Evolutionary conservation across 192 early-diverging fungal species (phyloP).

Genomic region (Backusella morwellensis): DNA sequence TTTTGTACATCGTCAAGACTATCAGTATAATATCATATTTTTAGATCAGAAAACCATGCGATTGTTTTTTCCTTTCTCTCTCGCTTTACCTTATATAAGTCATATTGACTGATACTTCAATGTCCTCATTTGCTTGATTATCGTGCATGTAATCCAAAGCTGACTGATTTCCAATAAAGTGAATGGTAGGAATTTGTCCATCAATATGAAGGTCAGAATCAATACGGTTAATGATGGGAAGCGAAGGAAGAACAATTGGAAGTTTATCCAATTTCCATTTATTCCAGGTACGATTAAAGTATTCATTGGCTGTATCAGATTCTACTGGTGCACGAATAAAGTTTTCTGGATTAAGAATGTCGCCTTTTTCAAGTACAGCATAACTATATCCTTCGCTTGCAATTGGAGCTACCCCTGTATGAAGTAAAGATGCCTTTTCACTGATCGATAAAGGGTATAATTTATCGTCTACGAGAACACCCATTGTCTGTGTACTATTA

Average conservation of each 20-base stretch:
- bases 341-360: neutral
- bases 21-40: neutral
- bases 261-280: neutral
- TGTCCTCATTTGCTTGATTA: neutral
- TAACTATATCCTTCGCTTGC: neutral
- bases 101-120: neutral
- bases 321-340: neutral
- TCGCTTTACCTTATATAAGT: neutral
- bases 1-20: neutral
- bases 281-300: neutral
- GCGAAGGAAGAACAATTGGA: neutral
- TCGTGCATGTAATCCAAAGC: neutral
- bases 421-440: too few species aligned
- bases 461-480: too few species aligned
- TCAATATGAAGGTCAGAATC: constrained; percentile 1
- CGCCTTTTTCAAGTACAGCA: neutral
- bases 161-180: constrained; percentile 4
- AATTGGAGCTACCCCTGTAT: too few species aligned
- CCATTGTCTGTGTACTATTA: too few species aligned
- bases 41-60: neutral
- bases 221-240: neutral
- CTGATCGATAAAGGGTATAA: too few species aligned
- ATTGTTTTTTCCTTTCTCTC: neutral
- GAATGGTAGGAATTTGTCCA: constrained; percentile 2
- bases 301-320: neutral